Evolutionary conservation across 805 yeast genomes (phyloP), one percentile per base, ranked within the genome.

Genomic region (Candida sithepensis): DNA sequence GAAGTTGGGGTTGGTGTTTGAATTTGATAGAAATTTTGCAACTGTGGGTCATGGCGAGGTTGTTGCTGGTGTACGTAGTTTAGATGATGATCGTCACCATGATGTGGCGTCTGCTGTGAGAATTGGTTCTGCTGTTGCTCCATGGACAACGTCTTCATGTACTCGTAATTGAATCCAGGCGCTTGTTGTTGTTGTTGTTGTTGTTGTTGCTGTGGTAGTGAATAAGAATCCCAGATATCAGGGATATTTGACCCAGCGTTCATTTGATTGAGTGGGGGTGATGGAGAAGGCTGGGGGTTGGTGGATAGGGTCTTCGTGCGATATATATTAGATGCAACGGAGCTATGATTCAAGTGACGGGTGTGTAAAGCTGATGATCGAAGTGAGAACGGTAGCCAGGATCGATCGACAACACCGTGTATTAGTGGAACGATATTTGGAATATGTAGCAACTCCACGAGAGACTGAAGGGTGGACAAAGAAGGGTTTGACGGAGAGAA

Each of bases 221-320:
- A 22, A 14, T 32, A 41, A 12, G 50, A 50, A 13, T 40, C 49
- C 55, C 53, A 51, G 19, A 42, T 49, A 3, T 49, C 47, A 10
- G 48, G 38, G 13, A 43, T 26, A 22, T 39, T 38, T 7, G 52
- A 16, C 7, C 39, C 47, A 39, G 38, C 42, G 32, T 46, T 49
- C 54, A 51, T 51, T 21, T 26, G 9, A 8, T 20, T n/a, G 16
- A n/a, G 21, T 37, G 26, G 20, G 39, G 2, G 12, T 18, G 6
- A 5, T 39, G 4, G 6, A 32, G n/a, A n/a, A n/a, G n/a, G n/a
- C n/a, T n/a, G n/a, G n/a, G n/a, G n/a, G n/a, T n/a, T n/a, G n/a
- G n/a, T n/a, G n/a, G n/a, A n/a, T n/a, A n/a, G n/a, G n/a, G n/a
- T n/a, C n/a, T n/a, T n/a, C n/a, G n/a, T n/a, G n/a, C n/a, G n/a